phyloP scores from a whole-genome alignment of 2,329 filamentous ascomycete genomes.

The Akanthomyces lecanii region DNA sequence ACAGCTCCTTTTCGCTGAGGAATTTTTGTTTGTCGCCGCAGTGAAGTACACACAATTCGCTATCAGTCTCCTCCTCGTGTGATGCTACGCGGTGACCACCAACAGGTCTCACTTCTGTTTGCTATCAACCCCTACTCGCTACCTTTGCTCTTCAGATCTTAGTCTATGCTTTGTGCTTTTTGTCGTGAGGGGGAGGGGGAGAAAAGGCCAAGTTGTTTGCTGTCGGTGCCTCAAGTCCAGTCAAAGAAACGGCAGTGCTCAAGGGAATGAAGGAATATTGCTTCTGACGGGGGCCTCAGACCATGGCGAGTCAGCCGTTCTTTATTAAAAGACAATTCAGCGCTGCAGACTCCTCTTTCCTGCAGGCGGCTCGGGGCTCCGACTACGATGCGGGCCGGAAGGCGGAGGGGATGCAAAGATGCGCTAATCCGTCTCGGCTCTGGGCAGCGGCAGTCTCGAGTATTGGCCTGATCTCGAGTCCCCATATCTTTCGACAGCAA shows the following conservation, averaged over 20 bases:
- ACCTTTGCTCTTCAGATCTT: background rate
- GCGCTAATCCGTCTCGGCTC: background rate
- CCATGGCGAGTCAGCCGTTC: too few relatives aligned
- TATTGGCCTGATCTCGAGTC: background rate
- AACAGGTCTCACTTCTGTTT: slow-evolving; percentile 12
- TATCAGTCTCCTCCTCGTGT: slow-evolving; percentile 1
- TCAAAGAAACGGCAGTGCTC: too few relatives aligned
- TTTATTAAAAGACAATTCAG: too few relatives aligned
- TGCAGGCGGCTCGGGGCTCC: background rate
- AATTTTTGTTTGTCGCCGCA: slow-evolving; percentile 9
- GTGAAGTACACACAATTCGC: slow-evolving; percentile 2
- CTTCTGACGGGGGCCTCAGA: too few relatives aligned
- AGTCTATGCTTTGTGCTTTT: background rate
- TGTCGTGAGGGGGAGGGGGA: background rate
- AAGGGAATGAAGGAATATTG: too few relatives aligned
- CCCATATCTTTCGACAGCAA: background rate
- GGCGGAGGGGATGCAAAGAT: background rate
- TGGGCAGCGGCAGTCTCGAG: background rate
- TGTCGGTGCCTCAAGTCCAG: too few relatives aligned
- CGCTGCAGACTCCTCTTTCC: background rate
- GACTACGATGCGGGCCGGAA: background rate
- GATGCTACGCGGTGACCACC: slow-evolving; percentile 2
- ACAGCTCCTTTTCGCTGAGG: background rate
- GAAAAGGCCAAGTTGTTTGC: too few relatives aligned
- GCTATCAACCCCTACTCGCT: background rate